These are phyloP conservation scores for Candida qinlingensis DNA, from an alignment of 805 yeast species.

Conservation along the genomic window DNA sequence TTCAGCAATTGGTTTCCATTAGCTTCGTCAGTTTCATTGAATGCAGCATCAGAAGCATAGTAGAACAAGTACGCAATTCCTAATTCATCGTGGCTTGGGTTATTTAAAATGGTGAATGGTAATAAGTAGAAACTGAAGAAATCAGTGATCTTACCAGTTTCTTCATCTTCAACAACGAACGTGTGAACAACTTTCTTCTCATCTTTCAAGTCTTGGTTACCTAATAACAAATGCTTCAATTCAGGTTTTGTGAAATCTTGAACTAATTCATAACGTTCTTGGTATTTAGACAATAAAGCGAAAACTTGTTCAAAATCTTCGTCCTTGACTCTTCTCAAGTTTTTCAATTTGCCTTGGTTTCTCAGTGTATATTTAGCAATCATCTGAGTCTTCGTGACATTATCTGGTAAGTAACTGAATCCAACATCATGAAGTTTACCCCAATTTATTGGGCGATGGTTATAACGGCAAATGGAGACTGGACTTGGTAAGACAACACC, in stretches of 20 bases:
- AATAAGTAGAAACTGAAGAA: constrained; percentile 84
- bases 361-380: constrained; percentile 62
- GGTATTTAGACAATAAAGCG: constrained; percentile 55
- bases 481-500: constrained; percentile 94
- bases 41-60: constrained; percentile 71
- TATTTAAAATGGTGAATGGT: constrained; percentile 78
- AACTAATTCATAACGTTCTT: constrained; percentile 63
- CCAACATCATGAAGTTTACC: constrained; percentile 83
- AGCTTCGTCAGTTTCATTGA: constrained; percentile 33
- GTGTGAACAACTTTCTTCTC: constrained; percentile 56
- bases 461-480: constrained; percentile 78
- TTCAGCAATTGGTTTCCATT: constrained; percentile 41
- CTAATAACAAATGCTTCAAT: constrained; percentile 76
- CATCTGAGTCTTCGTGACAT: constrained; percentile 66
- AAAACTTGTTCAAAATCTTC: constrained; percentile 63
- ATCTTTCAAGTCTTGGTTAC: constrained; percentile 33
- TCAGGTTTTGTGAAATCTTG: constrained; percentile 69
- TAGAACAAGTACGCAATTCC: constrained; percentile 88
- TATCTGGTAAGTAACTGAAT: constrained; percentile 73
- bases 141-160: constrained; percentile 64
- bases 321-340: constrained; percentile 45
- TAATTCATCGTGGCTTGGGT: constrained; percentile 56
- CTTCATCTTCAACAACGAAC: constrained; percentile 61
- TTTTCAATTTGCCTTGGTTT: constrained; percentile 42
- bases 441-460: constrained; percentile 95